Base-by-base conservation (phyloP, 179 eudicot species). In the Nepenthes alata region DNA sequence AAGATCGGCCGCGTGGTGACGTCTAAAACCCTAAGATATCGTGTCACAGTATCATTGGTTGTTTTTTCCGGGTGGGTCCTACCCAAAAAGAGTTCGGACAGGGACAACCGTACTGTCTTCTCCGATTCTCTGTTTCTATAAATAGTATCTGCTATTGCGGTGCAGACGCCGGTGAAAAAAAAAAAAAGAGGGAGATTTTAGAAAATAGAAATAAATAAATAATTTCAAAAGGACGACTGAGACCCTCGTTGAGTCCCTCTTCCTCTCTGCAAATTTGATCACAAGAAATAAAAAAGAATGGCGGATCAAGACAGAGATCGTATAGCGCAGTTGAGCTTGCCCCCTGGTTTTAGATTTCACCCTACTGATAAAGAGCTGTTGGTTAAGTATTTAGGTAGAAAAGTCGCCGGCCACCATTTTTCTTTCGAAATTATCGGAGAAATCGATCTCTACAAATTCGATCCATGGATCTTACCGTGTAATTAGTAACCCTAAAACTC, bases 361-460 rank as follows among this genome's bases (percentile, higher is more conserved):
- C 97, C 97, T 1, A 90, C 97, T 0, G 97, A 90, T 58, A 95
- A 90, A 61, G 97, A 90, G 69, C 85, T 90, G 1, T 34, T 90
- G 61, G 95, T 90, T 36, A 82, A 85, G 52, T 90, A 90, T 37
- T 63, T 90, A 0, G 83, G 93, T 66, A 61, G 83, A n/a, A 85
- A 85, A 63, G 86, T 90, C 2, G 93, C 94, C 4, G 97, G 94
- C 8, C 72, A 82, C 38, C 78, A 80, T 1, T 85, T 90, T 37
- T 55, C 83, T 6, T 74, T 88, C 0, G 84, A 75, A 37, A 80
- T 90, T 37, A 90, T 90, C 25, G 90, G 78, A 4, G 97, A 87
- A 6, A 77, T 90, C 45, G 93, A 90, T 70, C 67, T 90, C 55
- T 90, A 90, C 77, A 90, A 90, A 57, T 87, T 81, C 25, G 93